Evolutionary conservation across 345 rosid genomes (phyloP), one percentile per base, ranked within the genome.

Genomic region (Eucalyptus sp.): DNA sequence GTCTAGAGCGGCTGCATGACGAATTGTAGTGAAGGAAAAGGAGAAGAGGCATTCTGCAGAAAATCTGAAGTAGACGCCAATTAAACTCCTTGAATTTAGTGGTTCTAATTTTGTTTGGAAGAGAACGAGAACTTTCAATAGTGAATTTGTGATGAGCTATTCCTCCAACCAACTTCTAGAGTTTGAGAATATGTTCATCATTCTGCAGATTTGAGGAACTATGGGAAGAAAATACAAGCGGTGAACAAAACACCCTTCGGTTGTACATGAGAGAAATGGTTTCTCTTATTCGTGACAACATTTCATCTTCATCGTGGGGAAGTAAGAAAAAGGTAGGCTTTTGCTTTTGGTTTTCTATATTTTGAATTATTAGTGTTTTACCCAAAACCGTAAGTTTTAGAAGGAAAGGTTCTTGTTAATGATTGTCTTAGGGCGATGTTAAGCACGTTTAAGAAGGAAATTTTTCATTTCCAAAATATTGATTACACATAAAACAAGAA

Each of bases 201-300:
- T 89, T 90, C 46, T 92, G 85, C 96, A 97, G 99, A 93, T 97
- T 97, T 93, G 99, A 96, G 89, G 99, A 97, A 89, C 91, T 97
- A 86, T 97, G 99, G 99, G 99, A 97, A 93, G 99, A 97, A 92
- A 95, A 91, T 86, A 93, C 95, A 58, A 95, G 97, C 92, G 97
- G 97, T 81, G 99, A 97, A 90, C 92, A 96, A 88, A 90, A 95
- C 66, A 94, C 99, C 60, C 92, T 95, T 83, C 99, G 95, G 89
- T 91, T 97, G 92, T 96, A 95, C 92, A 90, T 94, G 90, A 93
- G 48, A 88, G 99, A 97, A 94, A 95, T 96, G 89, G 93, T 97
- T 88, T 92, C 93, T 88, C 95, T 95, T 91, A 91, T 97, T 86
- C 92, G 95, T 88, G 96, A 94, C 92, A 92, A 94, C 93, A 93